Conservation (phyloP, 2,329 filamentous ascomycete genomes). For the Septoria petroselini region DNA sequence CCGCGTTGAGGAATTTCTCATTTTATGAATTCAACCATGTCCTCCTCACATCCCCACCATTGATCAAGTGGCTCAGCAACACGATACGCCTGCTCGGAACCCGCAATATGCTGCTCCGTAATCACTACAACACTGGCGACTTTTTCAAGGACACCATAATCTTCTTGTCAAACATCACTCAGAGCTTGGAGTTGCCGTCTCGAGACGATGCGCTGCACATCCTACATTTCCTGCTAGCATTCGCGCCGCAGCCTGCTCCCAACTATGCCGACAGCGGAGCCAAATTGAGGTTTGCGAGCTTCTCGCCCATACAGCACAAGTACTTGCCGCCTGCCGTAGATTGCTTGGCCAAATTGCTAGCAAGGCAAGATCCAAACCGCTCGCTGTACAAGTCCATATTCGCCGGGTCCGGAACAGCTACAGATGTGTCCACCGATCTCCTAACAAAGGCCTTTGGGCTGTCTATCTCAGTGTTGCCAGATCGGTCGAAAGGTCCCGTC, state of each 20-base stretch:
- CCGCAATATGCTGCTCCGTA: conserved; percentile 78
- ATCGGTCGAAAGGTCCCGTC: conserved; percentile 58
- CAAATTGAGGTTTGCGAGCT: conserved; percentile 71
- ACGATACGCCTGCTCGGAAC: conserved; percentile 86
- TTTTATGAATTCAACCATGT: conserved; percentile 76
- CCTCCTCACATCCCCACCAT: conserved; percentile 68
- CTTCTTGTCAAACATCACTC: conserved; percentile 78
- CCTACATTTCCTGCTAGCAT: conserved; percentile 84
- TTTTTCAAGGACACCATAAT: conserved; percentile 96
- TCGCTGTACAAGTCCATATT: conserved; percentile 81
- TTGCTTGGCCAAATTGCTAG: conserved; percentile 83
- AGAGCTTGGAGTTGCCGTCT: conserved; percentile 74
- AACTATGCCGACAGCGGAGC: conserved; percentile 41
- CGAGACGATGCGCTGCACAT: conserved; percentile 84
- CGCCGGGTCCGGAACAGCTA: conserved; percentile 53
- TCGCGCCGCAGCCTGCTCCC: conserved; percentile 76
- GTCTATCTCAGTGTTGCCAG: conserved; percentile 79
- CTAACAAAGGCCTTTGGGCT: conserved; percentile 84
- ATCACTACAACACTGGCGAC: conserved; percentile 80
- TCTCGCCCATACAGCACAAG: conserved; percentile 75
- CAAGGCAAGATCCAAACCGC: conserved; percentile 89
- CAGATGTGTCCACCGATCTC: conserved; percentile 66
- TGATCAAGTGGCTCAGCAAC: conserved; percentile 79
- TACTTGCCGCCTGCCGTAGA: conserved; percentile 90
- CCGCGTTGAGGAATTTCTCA: conserved; percentile 87